Base-by-base conservation (phyloP, 73 alveolate species). In the Paramecium octaurelia region DNA sequence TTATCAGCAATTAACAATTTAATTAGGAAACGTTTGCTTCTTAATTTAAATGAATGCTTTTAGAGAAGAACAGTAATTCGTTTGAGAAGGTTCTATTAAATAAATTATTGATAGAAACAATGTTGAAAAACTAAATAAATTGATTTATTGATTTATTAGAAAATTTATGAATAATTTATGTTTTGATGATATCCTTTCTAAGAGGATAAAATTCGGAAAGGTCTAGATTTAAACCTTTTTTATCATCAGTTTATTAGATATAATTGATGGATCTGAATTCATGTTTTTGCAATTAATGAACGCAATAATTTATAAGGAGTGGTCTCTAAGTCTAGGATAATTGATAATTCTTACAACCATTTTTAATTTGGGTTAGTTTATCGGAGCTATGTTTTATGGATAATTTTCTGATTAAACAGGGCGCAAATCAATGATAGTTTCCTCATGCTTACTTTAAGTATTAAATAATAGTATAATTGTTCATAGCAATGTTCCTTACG, bases 311-410 rank as follows among this genome's bases (percentile, higher is more conserved):
- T 70, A 89, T 48, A 89, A 27, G 8, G 94, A 89, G 29, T 89
- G 94, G 92, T 18, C 38, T 21, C 75, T 89, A 40, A 18, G n/a
- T 16, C 23, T 59, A 12, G 35, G 42, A 12, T 68, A 89, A 44
- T 58, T 89, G 24, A 83, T 70, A 1, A 0, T 89, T 16, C 50
- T 89, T 14, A 59, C 88, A 58, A 89, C 88, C 11, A 70, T 89
- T 12, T 89, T 44, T 40, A 42, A 64, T 43, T 12, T 89, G 3
- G 94, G 94, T n/a, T 54, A 58, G 85, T 68, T 89, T 42, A 36
- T 89, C 6, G 94, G 94, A 12, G 94, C 94, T 8, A n/a, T 89
- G 36, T 18, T 89, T 10, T 64, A 48, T 23, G 94, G 94, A 23
- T 18, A 44, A 27, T 40, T 40, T 18, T 69, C 92, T 44, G 94